Conservation (phyloP, 2,329 filamentous ascomycete species). For the Calonectria pseudoturangicola region DNA sequence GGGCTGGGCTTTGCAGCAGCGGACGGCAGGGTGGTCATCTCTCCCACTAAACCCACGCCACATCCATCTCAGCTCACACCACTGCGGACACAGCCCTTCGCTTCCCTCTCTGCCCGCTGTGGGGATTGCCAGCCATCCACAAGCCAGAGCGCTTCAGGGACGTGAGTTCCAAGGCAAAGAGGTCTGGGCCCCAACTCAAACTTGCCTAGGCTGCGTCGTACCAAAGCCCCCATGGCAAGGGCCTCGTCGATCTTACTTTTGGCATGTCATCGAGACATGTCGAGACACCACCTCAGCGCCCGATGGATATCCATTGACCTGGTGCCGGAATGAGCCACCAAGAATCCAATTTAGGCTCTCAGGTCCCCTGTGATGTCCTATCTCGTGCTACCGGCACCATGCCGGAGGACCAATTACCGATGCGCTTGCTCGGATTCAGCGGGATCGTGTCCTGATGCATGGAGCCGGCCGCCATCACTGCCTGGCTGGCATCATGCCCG, state of each 20-base stretch:
- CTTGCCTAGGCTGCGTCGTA: constrained; percentile 11
- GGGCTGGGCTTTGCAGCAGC: background rate
- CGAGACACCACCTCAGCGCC: constrained; percentile 5
- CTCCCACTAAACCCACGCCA: constrained; percentile 15
- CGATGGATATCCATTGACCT: constrained; percentile 8
- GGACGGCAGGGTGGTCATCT: constrained; percentile 18
- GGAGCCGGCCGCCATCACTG: background rate
- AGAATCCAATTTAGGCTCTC: constrained; percentile 10
- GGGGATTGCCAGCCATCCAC: constrained; percentile 7
- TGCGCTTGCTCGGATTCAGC: constrained; percentile 2
- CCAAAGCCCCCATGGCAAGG: constrained; percentile 13
- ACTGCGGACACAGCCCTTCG: background rate
- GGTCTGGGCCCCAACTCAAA: constrained; percentile 1
- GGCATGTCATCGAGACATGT: constrained; percentile 56
- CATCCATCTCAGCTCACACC: background rate
- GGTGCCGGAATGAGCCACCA: constrained; percentile 14
- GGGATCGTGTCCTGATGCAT: background rate
- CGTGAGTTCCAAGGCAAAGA: constrained; percentile 7
- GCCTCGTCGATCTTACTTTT: constrained; percentile 59
- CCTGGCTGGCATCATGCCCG: background rate
- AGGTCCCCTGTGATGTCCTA: background rate
- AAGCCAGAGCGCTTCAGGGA: background rate
- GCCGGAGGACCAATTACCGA: constrained; percentile 1
- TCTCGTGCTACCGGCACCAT: constrained; percentile 1
- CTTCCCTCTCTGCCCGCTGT: background rate